A percentile compares a stretch with the other conserved stretches of the same genome.
Evolutionary conservation across 495 filamentous ascomycete genomes (phyloP).

Genomic region (Penicillium silybi): DNA sequence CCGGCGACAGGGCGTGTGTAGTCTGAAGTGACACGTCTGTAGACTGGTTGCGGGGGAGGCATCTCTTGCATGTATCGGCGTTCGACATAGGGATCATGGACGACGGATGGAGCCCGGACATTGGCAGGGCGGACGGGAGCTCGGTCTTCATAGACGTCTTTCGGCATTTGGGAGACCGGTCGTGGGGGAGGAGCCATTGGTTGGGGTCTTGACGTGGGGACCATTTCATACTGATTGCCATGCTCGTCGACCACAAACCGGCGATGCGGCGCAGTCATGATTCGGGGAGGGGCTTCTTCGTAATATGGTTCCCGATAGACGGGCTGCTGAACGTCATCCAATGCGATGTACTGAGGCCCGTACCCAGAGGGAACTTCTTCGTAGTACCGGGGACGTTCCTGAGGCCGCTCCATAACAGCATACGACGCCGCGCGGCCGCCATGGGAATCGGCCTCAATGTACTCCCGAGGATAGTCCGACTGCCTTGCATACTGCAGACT

Average conservation of each 20-base stretch:
- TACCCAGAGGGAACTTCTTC: conserved; percentile 47
- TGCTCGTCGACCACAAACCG: conserved; percentile 67
- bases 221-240: conserved; percentile 66
- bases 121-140: conserved; percentile 31
- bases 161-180: conserved; percentile 28
- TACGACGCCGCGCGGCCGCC: conserved; percentile 58
- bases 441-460: conserved; percentile 43
- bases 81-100: conserved; percentile 40
- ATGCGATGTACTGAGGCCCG: conserved; percentile 37
- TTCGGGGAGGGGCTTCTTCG: conserved; percentile 39
- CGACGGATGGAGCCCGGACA: conserved; percentile 38
- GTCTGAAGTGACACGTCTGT: conserved; percentile 40
- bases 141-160: conserved; percentile 38
- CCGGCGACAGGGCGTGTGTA: conserved; percentile 33
- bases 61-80: conserved; percentile 46
- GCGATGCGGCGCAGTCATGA: conserved; percentile 56
- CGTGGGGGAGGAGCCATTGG: conserved; percentile 49
- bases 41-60: conserved; percentile 37
- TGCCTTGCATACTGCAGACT: conserved; percentile 51
- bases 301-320: conserved; percentile 45
- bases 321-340: conserved; percentile 58
- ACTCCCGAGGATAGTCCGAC: conserved; percentile 47
- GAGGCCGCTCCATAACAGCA: conserved; percentile 49
- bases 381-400: conserved; percentile 53
- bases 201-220: conserved; percentile 40